Percentiles rank a stretch among this genome's conserved stretches.
These are phyloP conservation scores for Yarrowia bubula DNA, from an alignment of 805 yeast genomes.

Conservation along the genomic window DNA sequence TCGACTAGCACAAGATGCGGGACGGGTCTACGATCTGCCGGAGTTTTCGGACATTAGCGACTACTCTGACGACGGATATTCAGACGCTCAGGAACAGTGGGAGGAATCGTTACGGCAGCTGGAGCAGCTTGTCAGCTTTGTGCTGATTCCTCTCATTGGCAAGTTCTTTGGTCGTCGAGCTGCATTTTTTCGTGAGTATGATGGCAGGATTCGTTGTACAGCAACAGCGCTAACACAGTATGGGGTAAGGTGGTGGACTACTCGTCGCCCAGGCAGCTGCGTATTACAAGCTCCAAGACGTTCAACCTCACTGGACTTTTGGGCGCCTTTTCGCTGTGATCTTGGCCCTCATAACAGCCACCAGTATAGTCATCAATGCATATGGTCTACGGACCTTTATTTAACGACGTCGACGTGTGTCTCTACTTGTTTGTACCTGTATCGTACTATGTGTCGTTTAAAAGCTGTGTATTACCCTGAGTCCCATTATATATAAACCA, in stretches of 20 bases:
- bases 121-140: slow-evolving; percentile 51
- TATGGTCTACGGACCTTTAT: not conserved
- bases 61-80: slow-evolving; percentile 29
- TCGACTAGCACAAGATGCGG: not conserved
- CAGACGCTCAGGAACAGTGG: slow-evolving; percentile 69
- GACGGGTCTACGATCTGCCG: slow-evolving; percentile 25
- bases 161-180: slow-evolving; percentile 61
- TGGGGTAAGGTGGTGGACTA: slow-evolving; percentile 21
- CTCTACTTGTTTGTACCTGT: not conserved
- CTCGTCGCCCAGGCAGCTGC: not conserved
- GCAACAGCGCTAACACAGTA: slow-evolving; percentile 7
- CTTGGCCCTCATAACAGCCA: not conserved
- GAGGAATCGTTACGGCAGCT: slow-evolving; percentile 64
- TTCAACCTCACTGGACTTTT: slow-evolving; percentile 8
- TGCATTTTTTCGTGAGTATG: slow-evolving; percentile 41
- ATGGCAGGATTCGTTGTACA: not conserved
- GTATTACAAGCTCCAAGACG: not conserved
- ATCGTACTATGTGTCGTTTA: not conserved
- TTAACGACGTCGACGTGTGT: not conserved
- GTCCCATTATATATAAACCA: slow-evolving; percentile 8
- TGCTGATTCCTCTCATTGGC: slow-evolving; percentile 66
- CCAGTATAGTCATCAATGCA: slow-evolving; percentile 7
- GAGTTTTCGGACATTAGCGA: slow-evolving; percentile 29
- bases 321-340: not conserved
- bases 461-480: slow-evolving; percentile 1